Evolutionary conservation across 805 yeast species (phyloP), one percentile per base, ranked within the genome.

Genomic region (Lachancea fermentati): DNA sequence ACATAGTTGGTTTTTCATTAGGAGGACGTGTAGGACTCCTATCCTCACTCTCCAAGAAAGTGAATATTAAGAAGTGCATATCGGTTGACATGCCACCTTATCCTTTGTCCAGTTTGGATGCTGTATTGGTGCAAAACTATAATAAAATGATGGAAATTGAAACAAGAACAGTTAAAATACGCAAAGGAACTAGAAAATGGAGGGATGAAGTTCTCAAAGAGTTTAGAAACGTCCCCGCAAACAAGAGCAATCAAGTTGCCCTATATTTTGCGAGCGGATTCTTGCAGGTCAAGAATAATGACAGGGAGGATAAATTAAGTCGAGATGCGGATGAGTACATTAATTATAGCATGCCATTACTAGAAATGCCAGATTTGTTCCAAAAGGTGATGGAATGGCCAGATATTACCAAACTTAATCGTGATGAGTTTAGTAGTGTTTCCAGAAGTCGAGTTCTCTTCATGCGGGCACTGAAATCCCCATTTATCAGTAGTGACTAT

Each of bases 21-120:
- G 85, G 85, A 1, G 82, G 79, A 3, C 77, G 76, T 50, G 68
- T 73, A 1, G 75, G 75, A 0, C 68, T 78, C 71, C 41, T 69
- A 34, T 65, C 67, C 1, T 58, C 74, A 0, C 51, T 78, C 25
- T 41, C 47, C 15, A 39, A 46, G 2, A 29, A 41, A 11, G 14
- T 50, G 4, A 54, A 55, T 31, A 61, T 74, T 1, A 51, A 61
- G 4, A 67, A 64, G 41, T 48, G 76, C 24, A 62, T 76, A 0
- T 69, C 76, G 3, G 63, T 77, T 3, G 66, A 60, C 42, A 44
- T 53, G 33, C 63, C 65, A 12, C 64, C 65, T 11, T 57, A 57
- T 37, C 43, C 35, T 24, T 50, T 56, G 3, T 49, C 56, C 3
- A 16, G 15, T 3, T 31, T 59, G 24, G 56, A 56, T 17, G 36